Percentiles rank a stretch among this genome's conserved stretches.
phyloP scores from a whole-genome alignment of 1,284 basidiomycete genomes.

The Cryptococcus floricola region DNA sequence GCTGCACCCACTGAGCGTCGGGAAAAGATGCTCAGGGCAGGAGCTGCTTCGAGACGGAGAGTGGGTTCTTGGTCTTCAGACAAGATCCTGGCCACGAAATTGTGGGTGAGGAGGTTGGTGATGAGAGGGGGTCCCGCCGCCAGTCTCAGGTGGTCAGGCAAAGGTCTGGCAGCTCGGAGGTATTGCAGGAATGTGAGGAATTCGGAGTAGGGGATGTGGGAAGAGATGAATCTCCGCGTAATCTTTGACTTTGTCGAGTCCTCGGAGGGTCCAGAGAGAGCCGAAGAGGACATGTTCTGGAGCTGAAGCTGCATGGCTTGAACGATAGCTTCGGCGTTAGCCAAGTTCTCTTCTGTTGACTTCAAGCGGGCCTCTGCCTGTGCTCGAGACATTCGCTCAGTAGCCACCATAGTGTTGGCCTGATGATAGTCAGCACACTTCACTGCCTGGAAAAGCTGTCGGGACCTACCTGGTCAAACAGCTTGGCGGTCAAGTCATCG shows the following conservation, averaged over 20 bases:
- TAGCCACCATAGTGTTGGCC: constrained; percentile 89
- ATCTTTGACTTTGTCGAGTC: neutral
- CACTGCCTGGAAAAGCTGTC: neutral
- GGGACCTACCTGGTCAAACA: constrained; percentile 62
- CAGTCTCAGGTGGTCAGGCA: constrained; percentile 47
- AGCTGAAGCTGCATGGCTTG: constrained; percentile 78
- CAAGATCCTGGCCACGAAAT: constrained; percentile 76
- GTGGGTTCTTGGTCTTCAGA: constrained; percentile 93
- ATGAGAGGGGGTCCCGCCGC: constrained; percentile 59
- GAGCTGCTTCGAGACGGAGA: constrained; percentile 85
- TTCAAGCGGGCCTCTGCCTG: constrained; percentile 77
- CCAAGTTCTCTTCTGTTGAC: constrained; percentile 73
- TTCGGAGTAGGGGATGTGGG: constrained; percentile 77
- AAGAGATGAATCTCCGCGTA: constrained; percentile 56
- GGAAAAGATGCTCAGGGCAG: constrained; percentile 88
- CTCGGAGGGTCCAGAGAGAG: neutral
- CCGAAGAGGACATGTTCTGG: constrained; percentile 56
- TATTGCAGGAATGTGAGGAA: constrained; percentile 78
- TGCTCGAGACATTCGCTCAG: constrained; percentile 71
- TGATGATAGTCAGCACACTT: constrained; percentile 38
- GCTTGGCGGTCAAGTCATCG: constrained; percentile 83
- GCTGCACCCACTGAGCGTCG: constrained; percentile 80
- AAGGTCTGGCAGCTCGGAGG: constrained; percentile 66
- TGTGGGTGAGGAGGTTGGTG: constrained; percentile 67
- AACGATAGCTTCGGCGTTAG: constrained; percentile 80